Evolutionary conservation across 441 rosid species (phyloP), one percentile per base, ranked within the genome.

Genomic region (Hypseocharis bilobata): DNA sequence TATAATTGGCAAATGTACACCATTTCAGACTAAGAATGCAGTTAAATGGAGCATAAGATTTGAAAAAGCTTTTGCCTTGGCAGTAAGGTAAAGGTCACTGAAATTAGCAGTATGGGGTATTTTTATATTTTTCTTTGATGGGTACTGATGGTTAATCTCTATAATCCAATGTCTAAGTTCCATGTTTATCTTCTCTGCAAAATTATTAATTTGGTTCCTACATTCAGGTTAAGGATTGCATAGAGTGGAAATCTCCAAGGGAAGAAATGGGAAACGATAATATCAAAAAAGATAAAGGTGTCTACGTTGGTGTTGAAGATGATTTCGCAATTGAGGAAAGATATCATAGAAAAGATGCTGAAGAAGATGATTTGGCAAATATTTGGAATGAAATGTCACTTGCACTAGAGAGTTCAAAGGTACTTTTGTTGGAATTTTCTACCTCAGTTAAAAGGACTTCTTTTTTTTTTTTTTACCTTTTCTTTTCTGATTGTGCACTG

Each of bases 311-410:
- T 28, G 85, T 77, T 13, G 87, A 78, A 28, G 85, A 86, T 4
- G 77, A 73, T 13, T 6, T 34, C 10, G 40, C 6, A 34, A 5
- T 34, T 47, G 75, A 61, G 14, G 72, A 52, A 63, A 82, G 79
- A 19, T 47, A 47, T 72, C 25, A 54, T 63, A 73, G 49, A 44
- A 65, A 66, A 1, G 80, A 72, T 74, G 62, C 62, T 52, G 76
- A 70, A 71, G 94, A 90, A 70, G 94, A 85, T 58, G 96, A 87
- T 60, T 80, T 90, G 65, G 87, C 87, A 61, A 85, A 87, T 78
- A 87, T 93, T 57, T 93, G 97, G 98, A 82, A 77, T 56, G 91
- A 86, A 74, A 88, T 90, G 97, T 75, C 84, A 57, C 68, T 82
- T 75, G 85, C 95, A 22, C 66, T 88, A 70, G 92, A 82, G 66